Evolutionary conservation across 2,329 filamentous ascomycete genomes (phyloP).

Genomic region (Talaromyces sp.): DNA sequence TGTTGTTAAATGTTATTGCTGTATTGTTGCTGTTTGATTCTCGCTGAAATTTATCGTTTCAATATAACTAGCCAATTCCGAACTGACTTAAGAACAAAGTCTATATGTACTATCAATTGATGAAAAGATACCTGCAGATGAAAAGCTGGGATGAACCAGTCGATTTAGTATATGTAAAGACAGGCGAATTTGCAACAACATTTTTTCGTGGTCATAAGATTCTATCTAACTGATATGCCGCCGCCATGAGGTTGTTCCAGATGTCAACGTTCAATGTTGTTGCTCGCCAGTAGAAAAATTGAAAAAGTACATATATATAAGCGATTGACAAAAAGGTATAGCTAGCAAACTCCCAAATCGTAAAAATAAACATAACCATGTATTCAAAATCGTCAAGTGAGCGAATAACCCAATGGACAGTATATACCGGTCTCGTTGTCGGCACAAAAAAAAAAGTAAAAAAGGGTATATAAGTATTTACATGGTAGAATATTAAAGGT

Average conservation of each 20-base stretch:
- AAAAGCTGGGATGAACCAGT: no score
- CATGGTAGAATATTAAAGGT: neutral
- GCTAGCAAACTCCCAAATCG: no score
- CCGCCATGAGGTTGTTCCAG: neutral
- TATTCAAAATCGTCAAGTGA: neutral
- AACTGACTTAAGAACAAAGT: no score
- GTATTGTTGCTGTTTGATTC: neutral
- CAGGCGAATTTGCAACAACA: no score
- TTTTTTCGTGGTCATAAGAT: neutral
- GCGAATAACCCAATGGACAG: neutral
- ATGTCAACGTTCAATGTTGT: neutral
- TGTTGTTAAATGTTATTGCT: neutral
- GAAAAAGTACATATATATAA: neutral
- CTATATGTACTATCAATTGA: no score
- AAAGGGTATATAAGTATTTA: slow-evolving; percentile 3
- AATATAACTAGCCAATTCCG: no score
- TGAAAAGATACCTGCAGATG: no score
- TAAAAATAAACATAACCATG: neutral
- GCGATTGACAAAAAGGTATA: no score
- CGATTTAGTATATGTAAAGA: no score
- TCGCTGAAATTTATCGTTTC: neutral
- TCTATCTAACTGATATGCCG: neutral
- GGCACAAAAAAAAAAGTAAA: neutral
- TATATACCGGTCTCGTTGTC: neutral
- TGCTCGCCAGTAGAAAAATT: neutral